Base-by-base conservation (phyloP, 495 filamentous ascomycete species). In the Apiosordaria backusii region DNA sequence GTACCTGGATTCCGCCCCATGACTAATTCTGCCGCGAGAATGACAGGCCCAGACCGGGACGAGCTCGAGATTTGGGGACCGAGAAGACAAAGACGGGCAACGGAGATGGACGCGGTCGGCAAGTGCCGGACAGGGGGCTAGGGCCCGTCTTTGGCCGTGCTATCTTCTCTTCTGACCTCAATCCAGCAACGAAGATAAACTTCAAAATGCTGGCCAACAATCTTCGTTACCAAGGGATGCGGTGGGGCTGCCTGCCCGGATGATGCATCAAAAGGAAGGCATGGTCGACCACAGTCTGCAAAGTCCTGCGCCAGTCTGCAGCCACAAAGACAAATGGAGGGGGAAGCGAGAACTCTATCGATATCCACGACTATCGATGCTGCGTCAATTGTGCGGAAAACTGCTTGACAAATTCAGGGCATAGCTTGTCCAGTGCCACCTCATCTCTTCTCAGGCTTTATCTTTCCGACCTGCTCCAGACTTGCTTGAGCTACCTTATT, bases 331-430 rank as follows among this genome's bases (percentile, higher is more conserved):
- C 9, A 45, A 15, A 15, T 45, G 35, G 6, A 45, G 35, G 35
- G 35, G 10, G 35, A 3, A 29, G 27, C 27, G 27, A 29, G 27
- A 29, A 45, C 35, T 45, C 35, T 45, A 45, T 57, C 19, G 22
- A 55, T 18, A 50, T 18, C 9, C 5, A 7, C 0, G 15, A 4
- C 18, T 60, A 23, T n/a, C n/a, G n/a, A n/a, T n/a, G n/a, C 50
- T 75, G 73, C 70, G 73, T 61, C 53, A 64, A 69, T 75, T 75
- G 72, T 73, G 73, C 73, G 73, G 68, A 63, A 68, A 74, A 69
- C 10, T 21, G 16, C 67, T 62, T 68, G 66, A 71, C 61, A 69
- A 71, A 72, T 69, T 45, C 16, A 2, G 13, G 1, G 27, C 29
- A 2, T 27, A 45, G 9, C 5, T 29, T 29, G 7, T 29, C 16